phyloP scores from a whole-genome alignment of 2,329 filamentous ascomycete genomes.

The Huntiella moniliformis region DNA sequence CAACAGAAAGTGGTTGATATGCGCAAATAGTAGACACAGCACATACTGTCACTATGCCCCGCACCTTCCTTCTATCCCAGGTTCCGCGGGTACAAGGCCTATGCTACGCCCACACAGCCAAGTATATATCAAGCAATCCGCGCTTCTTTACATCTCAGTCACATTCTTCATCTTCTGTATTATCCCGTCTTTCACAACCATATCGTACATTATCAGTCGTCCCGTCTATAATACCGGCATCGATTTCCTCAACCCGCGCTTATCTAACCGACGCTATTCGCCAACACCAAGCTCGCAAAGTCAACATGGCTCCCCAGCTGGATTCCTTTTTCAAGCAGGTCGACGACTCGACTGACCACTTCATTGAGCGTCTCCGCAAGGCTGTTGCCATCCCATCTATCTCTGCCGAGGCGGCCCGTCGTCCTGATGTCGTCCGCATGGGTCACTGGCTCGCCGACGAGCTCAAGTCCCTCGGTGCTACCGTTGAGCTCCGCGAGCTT shows the following conservation, averaged over 20 bases:
- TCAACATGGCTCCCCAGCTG: slow-evolving; percentile 64
- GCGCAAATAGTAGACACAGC: slow-evolving; percentile 9
- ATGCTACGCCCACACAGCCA: slow-evolving; percentile 3
- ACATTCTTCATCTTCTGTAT: slow-evolving; percentile 3
- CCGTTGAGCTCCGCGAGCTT: slow-evolving; percentile 68
- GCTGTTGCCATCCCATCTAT: slow-evolving; percentile 94
- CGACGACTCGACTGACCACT: slow-evolving; percentile 56
- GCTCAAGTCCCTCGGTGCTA: slow-evolving; percentile 65
- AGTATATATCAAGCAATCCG: slow-evolving; percentile 8
- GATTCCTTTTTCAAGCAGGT: slow-evolving; percentile 89
- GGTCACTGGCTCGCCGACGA: slow-evolving; percentile 74
- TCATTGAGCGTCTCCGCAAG: slow-evolving; percentile 76
- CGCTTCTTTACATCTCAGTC: slow-evolving; percentile 10
- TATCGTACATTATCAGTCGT: slow-evolving; percentile 3
- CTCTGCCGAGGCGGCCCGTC: slow-evolving; percentile 74
- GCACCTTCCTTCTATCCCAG: slow-evolving; percentile 21
- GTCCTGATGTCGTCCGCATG: slow-evolving; percentile 91
- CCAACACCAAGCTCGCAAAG: slow-evolving; percentile 42
- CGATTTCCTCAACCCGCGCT: slow-evolving; percentile 16
- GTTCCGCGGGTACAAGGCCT: slow-evolving; percentile 4
- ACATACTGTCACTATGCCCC: slow-evolving; percentile 22
- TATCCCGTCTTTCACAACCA: slow-evolving; percentile 5
- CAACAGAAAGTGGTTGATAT: too few species aligned
- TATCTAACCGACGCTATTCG: slow-evolving; percentile 36
- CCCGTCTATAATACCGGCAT: slow-evolving; percentile 4